Conservation (phyloP, 345 rosid species). For the Schrenkiella parvula region DNA sequence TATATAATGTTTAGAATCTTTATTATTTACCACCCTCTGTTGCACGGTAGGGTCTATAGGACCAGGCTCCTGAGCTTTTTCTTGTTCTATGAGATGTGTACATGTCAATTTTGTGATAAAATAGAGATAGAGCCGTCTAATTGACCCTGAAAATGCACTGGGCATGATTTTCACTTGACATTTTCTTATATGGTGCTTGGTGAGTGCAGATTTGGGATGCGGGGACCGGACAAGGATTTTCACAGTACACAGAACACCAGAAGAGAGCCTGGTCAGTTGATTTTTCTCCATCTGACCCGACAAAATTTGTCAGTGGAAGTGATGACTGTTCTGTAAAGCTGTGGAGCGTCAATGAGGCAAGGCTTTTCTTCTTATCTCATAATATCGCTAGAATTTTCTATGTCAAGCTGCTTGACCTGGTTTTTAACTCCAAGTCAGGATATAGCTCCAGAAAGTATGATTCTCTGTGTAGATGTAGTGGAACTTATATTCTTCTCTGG, state of each 20-base stretch:
- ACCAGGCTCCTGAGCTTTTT: neutral
- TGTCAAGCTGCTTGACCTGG: neutral
- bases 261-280: constrained; percentile 96
- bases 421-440: neutral
- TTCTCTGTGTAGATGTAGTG: neutral
- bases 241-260: constrained; percentile 66
- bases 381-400: neutral
- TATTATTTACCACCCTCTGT: neutral
- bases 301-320: constrained; percentile 85
- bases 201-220: constrained; percentile 83
- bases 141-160: neutral
- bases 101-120: neutral
- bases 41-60: neutral
- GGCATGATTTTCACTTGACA: constrained; percentile 8
- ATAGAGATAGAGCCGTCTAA: neutral
- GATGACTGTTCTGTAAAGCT: constrained; percentile 88
- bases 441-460: constrained; percentile 1
- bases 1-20: constrained; percentile 3
- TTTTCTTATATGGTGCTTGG: constrained; percentile 34
- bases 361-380: constrained; percentile 15
- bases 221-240: constrained; percentile 66
- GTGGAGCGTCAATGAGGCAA: constrained; percentile 81
- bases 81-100: neutral
- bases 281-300: constrained; percentile 76
- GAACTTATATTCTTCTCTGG: constrained; percentile 11